Conservation (phyloP, 2,329 filamentous ascomycete species). For the Talaromyces verruculosus region DNA sequence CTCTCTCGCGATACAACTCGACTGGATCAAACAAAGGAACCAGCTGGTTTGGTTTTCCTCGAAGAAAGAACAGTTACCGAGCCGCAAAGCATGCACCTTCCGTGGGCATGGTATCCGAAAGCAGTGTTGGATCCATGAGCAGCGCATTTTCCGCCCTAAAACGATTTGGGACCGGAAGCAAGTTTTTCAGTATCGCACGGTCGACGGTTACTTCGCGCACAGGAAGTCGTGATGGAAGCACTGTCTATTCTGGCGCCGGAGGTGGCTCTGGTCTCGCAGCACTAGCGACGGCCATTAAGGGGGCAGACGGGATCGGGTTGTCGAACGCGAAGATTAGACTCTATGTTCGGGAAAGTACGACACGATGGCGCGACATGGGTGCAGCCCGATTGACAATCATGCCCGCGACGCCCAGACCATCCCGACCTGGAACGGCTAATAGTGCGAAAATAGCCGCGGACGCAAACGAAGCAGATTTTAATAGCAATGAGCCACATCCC, state of each 20-base stretch:
- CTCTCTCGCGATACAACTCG: slow-evolving; percentile 52
- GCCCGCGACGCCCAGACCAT: slow-evolving; percentile 49
- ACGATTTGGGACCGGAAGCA: slow-evolving; percentile 69
- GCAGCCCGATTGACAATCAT: slow-evolving; percentile 80
- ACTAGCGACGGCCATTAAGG: slow-evolving; percentile 48
- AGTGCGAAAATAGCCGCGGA: slow-evolving; percentile 37
- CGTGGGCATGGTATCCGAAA: slow-evolving; percentile 65
- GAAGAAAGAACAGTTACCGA: slow-evolving; percentile 55
- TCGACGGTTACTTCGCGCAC: slow-evolving; percentile 67
- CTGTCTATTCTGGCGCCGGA: slow-evolving; percentile 57
- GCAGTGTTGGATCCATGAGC: slow-evolving; percentile 72
- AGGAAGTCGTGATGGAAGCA: slow-evolving; percentile 54
- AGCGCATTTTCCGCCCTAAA: slow-evolving; percentile 77
- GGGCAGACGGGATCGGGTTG: slow-evolving; percentile 63
- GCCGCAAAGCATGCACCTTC: slow-evolving; percentile 58
- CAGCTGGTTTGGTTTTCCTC: slow-evolving; percentile 53
- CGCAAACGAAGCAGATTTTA: slow-evolving; percentile 29
- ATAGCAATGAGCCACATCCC: slow-evolving; percentile 20
- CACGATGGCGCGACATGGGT: slow-evolving; percentile 90
- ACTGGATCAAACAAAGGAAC: slow-evolving; percentile 42
- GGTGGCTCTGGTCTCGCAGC: slow-evolving; percentile 54
- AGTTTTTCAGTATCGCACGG: slow-evolving; percentile 77
- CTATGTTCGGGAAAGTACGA: slow-evolving; percentile 71
- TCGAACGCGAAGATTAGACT: slow-evolving; percentile 79
- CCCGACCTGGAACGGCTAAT: slow-evolving; percentile 46